Evolutionary conservation across 2,329 filamentous ascomycete genomes (phyloP), one percentile per base, ranked within the genome.

Genomic region (Aspergillus carbonarius): DNA sequence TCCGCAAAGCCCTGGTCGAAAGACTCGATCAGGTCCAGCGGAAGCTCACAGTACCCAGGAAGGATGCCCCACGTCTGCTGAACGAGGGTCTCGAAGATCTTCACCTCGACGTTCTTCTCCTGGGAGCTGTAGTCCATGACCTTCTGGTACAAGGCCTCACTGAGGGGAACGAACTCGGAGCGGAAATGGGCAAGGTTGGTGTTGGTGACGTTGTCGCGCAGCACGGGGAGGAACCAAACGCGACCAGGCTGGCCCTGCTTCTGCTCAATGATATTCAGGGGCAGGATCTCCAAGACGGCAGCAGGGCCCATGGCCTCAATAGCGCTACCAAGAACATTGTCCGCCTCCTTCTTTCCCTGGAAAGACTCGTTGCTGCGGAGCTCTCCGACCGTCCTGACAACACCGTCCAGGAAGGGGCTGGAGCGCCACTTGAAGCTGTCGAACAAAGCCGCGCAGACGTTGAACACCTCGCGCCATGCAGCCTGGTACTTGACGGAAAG

Each of bases 61-160:
- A 99, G 83, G 53, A 90, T 88, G 0, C 91, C 92, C 95, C 95
- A 99, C 42, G 93, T 93, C 72, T 99, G 95, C 66, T 96, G 90
- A 8, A 99, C 91, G 4, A 99, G 81, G 0, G 95, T 98, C 78
- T 99, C 93, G 72, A 95, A 99, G 59, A 99, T 96, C 81, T 99
- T 99, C 71, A 95, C 85, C 74, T 98, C 92, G 84, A 96, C 93
- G 0, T 92, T 95, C 82, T 96, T 97, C 71, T 93, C 90, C 13
- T 86, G 87, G 20, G 85, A 80, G 13, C 90, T 91, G 68, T 96
- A 90, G 61, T 96, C 89, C 48, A 96, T 80, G 5, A 98, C 90
- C 64, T 85, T 87, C 73, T 98, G 91, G 74, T 93, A 97, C 82
- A 99, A 90, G 51, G 85, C 79, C 73, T 96, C 90, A 72, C 93